phyloP scores from a whole-genome alignment of 257 asterid genomes.

The Euphrasia confusa region DNA sequence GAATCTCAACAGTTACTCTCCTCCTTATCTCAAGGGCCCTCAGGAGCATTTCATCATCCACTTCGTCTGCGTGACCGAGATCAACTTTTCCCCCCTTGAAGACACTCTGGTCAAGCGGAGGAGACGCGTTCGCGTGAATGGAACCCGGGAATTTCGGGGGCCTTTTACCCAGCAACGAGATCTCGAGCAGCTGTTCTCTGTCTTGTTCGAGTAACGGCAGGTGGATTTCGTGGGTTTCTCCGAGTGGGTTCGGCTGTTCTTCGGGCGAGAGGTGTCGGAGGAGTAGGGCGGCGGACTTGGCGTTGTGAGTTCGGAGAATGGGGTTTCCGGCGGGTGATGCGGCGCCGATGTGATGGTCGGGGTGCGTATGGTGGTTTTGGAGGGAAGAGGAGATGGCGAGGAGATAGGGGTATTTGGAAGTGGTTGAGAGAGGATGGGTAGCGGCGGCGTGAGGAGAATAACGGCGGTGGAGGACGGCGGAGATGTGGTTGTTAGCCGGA shows the following conservation, averaged over 20 bases:
- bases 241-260: slow-evolving; percentile 26
- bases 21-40: slow-evolving; percentile 83
- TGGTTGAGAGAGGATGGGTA: slow-evolving; percentile 12
- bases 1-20: slow-evolving; percentile 66
- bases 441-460: slow-evolving; percentile 21
- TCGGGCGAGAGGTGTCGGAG: slow-evolving; percentile 52
- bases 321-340: slow-evolving; percentile 24
- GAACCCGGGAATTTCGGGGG: slow-evolving; percentile 89
- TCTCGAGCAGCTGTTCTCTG: slow-evolving; percentile 49
- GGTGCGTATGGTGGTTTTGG: slow-evolving; percentile 31
- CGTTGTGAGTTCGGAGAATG: slow-evolving; percentile 63
- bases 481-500: slow-evolving; percentile 39
- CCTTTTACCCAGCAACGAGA: slow-evolving; percentile 45
- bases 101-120: slow-evolving; percentile 35
- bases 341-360: slow-evolving; percentile 33
- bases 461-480: slow-evolving; percentile 38
- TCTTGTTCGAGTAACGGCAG: slow-evolving; percentile 39
- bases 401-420: slow-evolving; percentile 23
- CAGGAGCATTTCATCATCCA: slow-evolving; percentile 70
- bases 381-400: slow-evolving; percentile 32
- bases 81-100: slow-evolving; percentile 26
- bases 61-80: slow-evolving; percentile 26
- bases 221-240: slow-evolving; percentile 28
- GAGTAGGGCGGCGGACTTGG: slow-evolving; percentile 60
- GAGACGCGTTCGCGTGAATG: slow-evolving; percentile 36